phyloP scores from a whole-genome alignment of 345 rosid species.

The Kandelia obovata region DNA sequence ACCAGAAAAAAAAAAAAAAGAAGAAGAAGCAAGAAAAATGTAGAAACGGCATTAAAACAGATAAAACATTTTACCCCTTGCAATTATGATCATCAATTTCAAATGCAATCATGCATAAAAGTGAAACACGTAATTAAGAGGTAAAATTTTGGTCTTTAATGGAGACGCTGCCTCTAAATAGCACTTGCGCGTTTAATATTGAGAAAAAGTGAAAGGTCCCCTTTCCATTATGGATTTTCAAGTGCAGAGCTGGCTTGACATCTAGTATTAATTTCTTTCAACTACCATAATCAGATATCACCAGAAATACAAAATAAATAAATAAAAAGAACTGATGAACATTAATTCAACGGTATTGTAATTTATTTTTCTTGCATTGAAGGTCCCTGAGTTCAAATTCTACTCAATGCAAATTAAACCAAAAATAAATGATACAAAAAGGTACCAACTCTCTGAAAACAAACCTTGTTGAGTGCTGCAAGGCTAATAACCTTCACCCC shows the following conservation, averaged over 20 bases:
- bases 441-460: not conserved
- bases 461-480: conserved; percentile 90
- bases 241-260: conserved; percentile 10
- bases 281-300: conserved; percentile 16
- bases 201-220: not conserved
- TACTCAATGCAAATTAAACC: not conserved
- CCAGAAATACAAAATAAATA: not conserved
- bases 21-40: not conserved
- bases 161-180: not conserved
- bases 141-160: not conserved
- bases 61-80: too few relatives aligned
- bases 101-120: too few relatives aligned
- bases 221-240: not conserved
- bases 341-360: too few relatives aligned
- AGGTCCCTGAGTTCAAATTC: too few relatives aligned
- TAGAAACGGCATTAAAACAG: too few relatives aligned
- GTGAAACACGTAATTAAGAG: not conserved
- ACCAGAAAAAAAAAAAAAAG: not conserved
- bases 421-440: not conserved
- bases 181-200: not conserved
- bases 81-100: too few relatives aligned
- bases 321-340: too few relatives aligned
- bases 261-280: conserved; percentile 27
- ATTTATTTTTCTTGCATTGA: too few relatives aligned
- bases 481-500: conserved; percentile 96